Base-by-base conservation (phyloP, 1,284 basidiomycete genomes). In the Marasmius fiardii region DNA sequence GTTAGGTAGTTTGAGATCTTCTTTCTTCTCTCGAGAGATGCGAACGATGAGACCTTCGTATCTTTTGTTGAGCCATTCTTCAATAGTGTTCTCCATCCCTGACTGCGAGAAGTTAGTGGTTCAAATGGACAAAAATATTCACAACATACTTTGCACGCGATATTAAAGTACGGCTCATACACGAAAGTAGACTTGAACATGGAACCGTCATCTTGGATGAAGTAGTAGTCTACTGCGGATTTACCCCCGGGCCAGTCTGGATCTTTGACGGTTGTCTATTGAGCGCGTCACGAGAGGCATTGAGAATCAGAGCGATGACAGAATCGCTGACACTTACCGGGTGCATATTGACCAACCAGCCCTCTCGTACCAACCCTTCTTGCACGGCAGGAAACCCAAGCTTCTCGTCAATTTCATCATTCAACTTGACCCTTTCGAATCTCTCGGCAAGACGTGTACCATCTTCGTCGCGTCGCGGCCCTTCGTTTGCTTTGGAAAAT, bases 291-390 rank as follows among this genome's bases (percentile, higher is more conserved):
- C 35, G 26, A 23, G 28, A 53, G 5, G 26, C 5, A n/a, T n/a
- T 20, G 35, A 8, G 39, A 43, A n/a, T 14, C 50, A 18, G n/a
- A 14, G 26, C 43, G 54, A n/a, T 58, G 11, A 45, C 55, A 44
- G 35, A 20, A 18, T 31, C 28, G 28, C 28, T 31, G 28, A 31
- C 5, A 77, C 90, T 64, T 67, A 94, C 92, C 56, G 95, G 93
- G 70, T 97, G 96, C 95, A 99, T 99, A 70, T 98, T 98, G 59
- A 99, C 88, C 67, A 99, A 77, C 97, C 97, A 99, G 1, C 93
- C 95, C 56, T 92, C 89, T 63, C 78, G 82, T 62, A 74, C 75
- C 7, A 79, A 74, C 0, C 92, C 93, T 62, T 90, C 88, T 60
- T 92, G 85, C 53, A 92, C 78, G 54, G 87, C 78, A 43, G 79